Evolutionary conservation across 1,284 basidiomycete genomes (phyloP).

Genomic region (Irpex lacteus): DNA sequence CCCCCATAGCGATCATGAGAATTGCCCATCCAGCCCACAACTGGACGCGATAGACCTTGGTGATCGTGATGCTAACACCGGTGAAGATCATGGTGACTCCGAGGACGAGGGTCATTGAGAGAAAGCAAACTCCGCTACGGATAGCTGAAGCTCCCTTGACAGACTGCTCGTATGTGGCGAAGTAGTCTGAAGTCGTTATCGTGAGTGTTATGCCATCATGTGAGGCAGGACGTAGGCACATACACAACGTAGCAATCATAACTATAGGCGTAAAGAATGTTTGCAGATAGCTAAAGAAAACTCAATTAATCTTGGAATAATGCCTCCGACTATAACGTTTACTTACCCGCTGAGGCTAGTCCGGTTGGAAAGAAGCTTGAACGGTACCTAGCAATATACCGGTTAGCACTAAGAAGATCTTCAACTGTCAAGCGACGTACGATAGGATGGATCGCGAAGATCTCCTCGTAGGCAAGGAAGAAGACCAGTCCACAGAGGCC

Average conservation of each 20-base stretch:
- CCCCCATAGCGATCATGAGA: constrained; percentile 20
- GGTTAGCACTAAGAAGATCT: too few relatives aligned
- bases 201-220: too few relatives aligned
- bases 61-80: background rate
- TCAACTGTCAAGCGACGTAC: background rate
- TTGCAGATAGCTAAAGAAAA: too few relatives aligned
- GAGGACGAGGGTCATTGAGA: background rate
- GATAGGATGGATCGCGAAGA: too few relatives aligned
- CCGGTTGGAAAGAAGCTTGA: background rate
- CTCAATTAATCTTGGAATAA: too few relatives aligned
- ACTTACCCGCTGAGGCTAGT: constrained; percentile 9
- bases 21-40: constrained; percentile 13
- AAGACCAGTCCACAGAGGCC: too few relatives aligned
- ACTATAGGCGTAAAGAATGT: too few relatives aligned
- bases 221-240: constrained; percentile 1
- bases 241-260: background rate
- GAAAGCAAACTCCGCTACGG: background rate
- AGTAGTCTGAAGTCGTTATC: background rate
- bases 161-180: too few relatives aligned
- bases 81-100: background rate
- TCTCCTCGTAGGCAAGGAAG: too few relatives aligned
- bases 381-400: background rate
- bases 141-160: background rate
- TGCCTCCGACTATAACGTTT: too few relatives aligned
- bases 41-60: constrained; percentile 1